These are phyloP conservation scores for Phytopythium helicoides DNA, from an alignment of 352 stramenopile genomes.

Conservation along the genomic window DNA sequence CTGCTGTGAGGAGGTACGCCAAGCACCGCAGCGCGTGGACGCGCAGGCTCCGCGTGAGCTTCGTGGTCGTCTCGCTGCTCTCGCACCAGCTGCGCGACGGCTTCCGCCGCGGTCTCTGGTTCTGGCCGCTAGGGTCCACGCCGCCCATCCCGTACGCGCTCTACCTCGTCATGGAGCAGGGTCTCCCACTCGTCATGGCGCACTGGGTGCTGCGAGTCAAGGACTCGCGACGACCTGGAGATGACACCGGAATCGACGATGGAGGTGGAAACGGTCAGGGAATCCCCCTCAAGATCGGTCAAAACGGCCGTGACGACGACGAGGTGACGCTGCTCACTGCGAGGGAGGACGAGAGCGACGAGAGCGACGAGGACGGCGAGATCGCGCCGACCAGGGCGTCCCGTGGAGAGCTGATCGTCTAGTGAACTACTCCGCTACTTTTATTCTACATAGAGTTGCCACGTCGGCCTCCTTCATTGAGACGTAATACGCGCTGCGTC, in stretches of 20 bases:
- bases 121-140: conserved; percentile 69
- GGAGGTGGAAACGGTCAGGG: neutral
- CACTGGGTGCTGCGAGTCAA: conserved; percentile 18
- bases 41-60: conserved; percentile 37
- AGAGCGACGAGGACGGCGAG: neutral
- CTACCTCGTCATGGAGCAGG: conserved; percentile 58
- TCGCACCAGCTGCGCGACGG: conserved; percentile 72
- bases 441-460: no score
- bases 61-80: conserved; percentile 53
- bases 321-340: neutral
- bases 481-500: no score
- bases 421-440: neutral
- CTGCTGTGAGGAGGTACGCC: conserved; percentile 37
- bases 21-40: conserved; percentile 12
- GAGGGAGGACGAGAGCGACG: conserved; percentile 1
- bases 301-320: neutral
- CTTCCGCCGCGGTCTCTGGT: conserved; percentile 60
- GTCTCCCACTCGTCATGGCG: conserved; percentile 44
- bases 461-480: no score
- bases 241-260: neutral
- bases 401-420: conserved; percentile 3
- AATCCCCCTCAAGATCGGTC: neutral
- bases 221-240: neutral
- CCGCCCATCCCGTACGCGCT: conserved; percentile 57
- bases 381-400: neutral